Evolutionary conservation across 2,329 filamentous ascomycete species (phyloP).

Genomic region (Xylaria sp.): DNA sequence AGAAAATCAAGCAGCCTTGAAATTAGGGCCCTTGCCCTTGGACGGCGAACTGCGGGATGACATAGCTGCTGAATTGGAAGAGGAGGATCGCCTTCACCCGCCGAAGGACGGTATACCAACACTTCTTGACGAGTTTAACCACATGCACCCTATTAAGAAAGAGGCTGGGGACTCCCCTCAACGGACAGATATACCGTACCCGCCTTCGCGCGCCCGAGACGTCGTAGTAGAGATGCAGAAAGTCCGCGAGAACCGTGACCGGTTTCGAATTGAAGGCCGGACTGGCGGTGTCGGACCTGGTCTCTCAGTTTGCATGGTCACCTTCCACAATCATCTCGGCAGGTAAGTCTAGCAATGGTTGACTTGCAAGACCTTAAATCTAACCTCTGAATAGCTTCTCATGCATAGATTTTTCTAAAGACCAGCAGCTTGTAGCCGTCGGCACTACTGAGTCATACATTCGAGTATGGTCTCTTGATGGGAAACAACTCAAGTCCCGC

Average conservation of each 20-base stretch:
- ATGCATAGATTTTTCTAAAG: conserved; percentile 95
- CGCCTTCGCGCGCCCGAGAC: conserved; percentile 85
- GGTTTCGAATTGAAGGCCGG: conserved; percentile 84
- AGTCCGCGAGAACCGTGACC: conserved; percentile 88
- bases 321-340: conserved; percentile 95
- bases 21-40: conserved; percentile 82
- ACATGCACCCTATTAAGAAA: conserved; percentile 81
- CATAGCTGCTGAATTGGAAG: conserved; percentile 83
- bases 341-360: conserved; percentile 60
- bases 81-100: conserved; percentile 80
- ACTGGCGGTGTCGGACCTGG: conserved; percentile 83
- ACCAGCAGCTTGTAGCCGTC: conserved; percentile 83
- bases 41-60: conserved; percentile 83
- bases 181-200: conserved; percentile 80
- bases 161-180: conserved; percentile 83
- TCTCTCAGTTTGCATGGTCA: conserved; percentile 95
- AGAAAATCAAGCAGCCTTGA: conserved; percentile 64
- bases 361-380: background rate
- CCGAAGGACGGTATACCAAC: conserved; percentile 72
- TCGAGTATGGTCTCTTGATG: conserved; percentile 89
- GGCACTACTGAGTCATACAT: conserved; percentile 96
- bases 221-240: conserved; percentile 94
- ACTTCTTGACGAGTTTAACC: conserved; percentile 85
- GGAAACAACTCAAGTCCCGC: conserved; percentile 75
- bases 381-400: conserved; percentile 64